A percentile compares a stretch with the other conserved stretches of the same genome.
Evolutionary conservation across 2,329 filamentous ascomycete genomes (phyloP).

Genomic region (Hypoxylon sp.): DNA sequence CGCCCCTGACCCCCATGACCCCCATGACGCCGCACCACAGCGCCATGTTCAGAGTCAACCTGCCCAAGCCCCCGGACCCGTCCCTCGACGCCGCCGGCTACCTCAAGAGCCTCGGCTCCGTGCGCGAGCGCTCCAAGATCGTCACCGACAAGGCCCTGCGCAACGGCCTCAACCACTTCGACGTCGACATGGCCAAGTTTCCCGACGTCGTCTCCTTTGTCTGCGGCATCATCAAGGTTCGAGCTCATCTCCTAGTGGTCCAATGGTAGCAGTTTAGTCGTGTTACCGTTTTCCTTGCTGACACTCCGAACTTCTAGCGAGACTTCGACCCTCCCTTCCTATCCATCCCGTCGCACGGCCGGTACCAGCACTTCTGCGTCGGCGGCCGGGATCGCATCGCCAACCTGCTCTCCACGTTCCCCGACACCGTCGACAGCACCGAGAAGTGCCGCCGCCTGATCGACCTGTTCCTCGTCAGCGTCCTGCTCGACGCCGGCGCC

Average conservation of each 20-base stretch:
- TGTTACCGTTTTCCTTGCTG: conserved; percentile 1
- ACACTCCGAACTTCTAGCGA: conserved; percentile 35
- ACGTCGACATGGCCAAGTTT: conserved; percentile 87
- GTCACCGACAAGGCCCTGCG: conserved; percentile 78
- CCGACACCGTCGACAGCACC: conserved; percentile 50
- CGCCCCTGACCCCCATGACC: conserved; percentile 60
- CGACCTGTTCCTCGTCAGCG: conserved; percentile 74
- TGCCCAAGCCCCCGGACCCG: conserved; percentile 87
- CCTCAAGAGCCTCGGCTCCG: conserved; percentile 85
- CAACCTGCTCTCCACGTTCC: conserved; percentile 45
- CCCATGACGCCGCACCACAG: conserved; percentile 56
- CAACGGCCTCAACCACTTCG: conserved; percentile 84
- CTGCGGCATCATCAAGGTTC: conserved; percentile 92
- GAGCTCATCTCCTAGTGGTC: conserved; percentile 28
- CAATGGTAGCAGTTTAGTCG: not conserved
- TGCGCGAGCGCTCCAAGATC: conserved; percentile 79
- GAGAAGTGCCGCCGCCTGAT: conserved; percentile 57
- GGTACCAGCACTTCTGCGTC: conserved; percentile 71
- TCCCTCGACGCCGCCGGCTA: conserved; percentile 88
- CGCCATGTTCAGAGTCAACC: conserved; percentile 73
- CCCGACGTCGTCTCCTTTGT: conserved; percentile 84
- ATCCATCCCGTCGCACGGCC: conserved; percentile 62
- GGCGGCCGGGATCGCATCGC: conserved; percentile 58
- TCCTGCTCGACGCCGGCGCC: conserved; percentile 86
- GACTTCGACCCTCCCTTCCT: conserved; percentile 48